Percentiles rank a stretch among this genome's conserved stretches.
phyloP scores from a whole-genome alignment of 2,329 filamentous ascomycete species.

The Fusarium algeriense region DNA sequence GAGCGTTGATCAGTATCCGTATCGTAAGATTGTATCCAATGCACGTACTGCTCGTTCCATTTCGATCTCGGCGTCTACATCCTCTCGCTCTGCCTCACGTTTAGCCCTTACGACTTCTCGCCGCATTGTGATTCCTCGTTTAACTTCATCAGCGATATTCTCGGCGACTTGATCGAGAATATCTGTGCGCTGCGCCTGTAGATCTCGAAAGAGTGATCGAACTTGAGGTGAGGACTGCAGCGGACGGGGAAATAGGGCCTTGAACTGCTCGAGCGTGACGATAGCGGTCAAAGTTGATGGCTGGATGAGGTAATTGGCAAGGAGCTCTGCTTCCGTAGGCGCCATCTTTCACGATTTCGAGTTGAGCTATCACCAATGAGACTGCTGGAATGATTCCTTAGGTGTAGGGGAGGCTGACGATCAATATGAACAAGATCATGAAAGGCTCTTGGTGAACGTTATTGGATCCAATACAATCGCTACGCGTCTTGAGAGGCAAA shows the following conservation, averaged over 20 bases:
- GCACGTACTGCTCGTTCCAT: slow-evolving; percentile 68
- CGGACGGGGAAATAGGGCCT: slow-evolving; percentile 77
- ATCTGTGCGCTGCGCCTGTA: slow-evolving; percentile 79
- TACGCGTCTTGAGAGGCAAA: slow-evolving; percentile 30
- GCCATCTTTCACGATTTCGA: slow-evolving; percentile 64
- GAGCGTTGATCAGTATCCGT: not conserved
- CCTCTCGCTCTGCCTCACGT: slow-evolving; percentile 65
- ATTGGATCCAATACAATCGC: slow-evolving; percentile 3
- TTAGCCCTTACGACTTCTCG: slow-evolving; percentile 68
- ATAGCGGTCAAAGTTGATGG: slow-evolving; percentile 80
- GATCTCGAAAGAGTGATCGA: slow-evolving; percentile 79
- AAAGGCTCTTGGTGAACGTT: not conserved
- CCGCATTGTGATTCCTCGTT: slow-evolving; percentile 68
- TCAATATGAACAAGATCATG: not conserved
- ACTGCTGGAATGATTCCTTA: not conserved
- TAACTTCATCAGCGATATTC: slow-evolving; percentile 75
- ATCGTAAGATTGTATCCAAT: not conserved
- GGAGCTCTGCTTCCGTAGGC: slow-evolving; percentile 79
- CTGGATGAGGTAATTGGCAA: slow-evolving; percentile 81
- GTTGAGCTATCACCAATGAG: not conserved
- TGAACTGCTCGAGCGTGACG: slow-evolving; percentile 80
- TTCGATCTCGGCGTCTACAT: slow-evolving; percentile 72
- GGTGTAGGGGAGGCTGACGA: not conserved
- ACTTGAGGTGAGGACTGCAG: slow-evolving; percentile 76
- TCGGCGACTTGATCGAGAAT: slow-evolving; percentile 75